These are phyloP conservation scores for Exsudoporus floridanus DNA, from an alignment of 1,284 basidiomycete genomes.

Conservation along the genomic window DNA sequence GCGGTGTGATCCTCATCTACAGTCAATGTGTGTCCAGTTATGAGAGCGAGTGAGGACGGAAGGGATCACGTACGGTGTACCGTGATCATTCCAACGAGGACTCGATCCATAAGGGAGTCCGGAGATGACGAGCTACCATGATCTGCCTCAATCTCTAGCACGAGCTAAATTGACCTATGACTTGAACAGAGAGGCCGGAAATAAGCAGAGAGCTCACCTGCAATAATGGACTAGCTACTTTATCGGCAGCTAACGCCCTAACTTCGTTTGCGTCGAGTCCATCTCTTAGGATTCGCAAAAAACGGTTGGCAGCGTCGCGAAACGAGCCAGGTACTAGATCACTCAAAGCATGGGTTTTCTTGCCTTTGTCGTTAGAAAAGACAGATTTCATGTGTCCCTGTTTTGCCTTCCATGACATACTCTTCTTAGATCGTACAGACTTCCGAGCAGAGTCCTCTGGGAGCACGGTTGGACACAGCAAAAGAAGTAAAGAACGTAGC, in stretches of 20 bases:
- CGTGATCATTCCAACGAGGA: conserved; percentile 80
- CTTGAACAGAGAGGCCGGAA: neutral
- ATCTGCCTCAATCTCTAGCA: conserved; percentile 77
- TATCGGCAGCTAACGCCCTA: conserved; percentile 76
- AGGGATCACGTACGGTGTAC: conserved; percentile 49
- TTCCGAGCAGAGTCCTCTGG: conserved; percentile 38
- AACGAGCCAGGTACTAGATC: conserved; percentile 54
- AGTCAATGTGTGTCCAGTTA: conserved; percentile 4
- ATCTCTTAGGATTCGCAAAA: conserved; percentile 56
- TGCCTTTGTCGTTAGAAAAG: conserved; percentile 50
- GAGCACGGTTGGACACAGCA: conserved; percentile 63
- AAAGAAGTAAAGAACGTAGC: conserved; percentile 71
- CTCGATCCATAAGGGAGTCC: conserved; percentile 78
- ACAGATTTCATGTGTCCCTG: conserved; percentile 76
- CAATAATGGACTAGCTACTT: conserved; percentile 78
- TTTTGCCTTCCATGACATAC: conserved; percentile 69
- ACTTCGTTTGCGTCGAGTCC: conserved; percentile 72
- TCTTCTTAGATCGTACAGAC: conserved; percentile 72
- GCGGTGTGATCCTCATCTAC: conserved; percentile 40
- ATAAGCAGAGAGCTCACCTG: conserved; percentile 51
- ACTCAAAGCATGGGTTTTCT: conserved; percentile 35
- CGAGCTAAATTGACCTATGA: conserved; percentile 49
- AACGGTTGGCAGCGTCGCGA: conserved; percentile 44
- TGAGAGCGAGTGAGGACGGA: neutral
- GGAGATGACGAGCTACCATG: conserved; percentile 55